phyloP scores from a whole-genome alignment of 805 yeast genomes.

The Kodamaea laetipori region DNA sequence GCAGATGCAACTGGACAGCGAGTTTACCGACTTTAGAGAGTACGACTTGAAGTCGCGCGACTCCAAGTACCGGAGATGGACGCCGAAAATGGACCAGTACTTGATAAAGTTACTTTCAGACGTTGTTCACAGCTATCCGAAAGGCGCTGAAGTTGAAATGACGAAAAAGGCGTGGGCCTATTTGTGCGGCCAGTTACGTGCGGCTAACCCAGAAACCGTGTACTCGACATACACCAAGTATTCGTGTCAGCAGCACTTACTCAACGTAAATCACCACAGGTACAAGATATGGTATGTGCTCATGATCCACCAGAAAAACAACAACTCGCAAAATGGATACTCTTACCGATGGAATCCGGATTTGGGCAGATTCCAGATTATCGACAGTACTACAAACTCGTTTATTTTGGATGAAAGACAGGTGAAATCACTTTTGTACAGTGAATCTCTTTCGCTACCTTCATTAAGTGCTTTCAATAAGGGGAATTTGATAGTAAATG shows the following conservation, averaged over 20 bases:
- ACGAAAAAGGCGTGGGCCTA: slow-evolving; percentile 42
- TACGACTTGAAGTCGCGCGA: slow-evolving; percentile 37
- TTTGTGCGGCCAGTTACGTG: slow-evolving; percentile 35
- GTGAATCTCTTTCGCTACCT: slow-evolving; percentile 34
- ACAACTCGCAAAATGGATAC: slow-evolving; percentile 23
- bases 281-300: slow-evolving; percentile 38
- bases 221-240: slow-evolving; percentile 43
- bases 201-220: slow-evolving; percentile 43
- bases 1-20: slow-evolving; percentile 14
- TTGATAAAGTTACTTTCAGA: slow-evolving; percentile 35
- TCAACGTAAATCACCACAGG: slow-evolving; percentile 38
- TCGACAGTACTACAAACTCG: slow-evolving; percentile 25
- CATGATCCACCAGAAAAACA: slow-evolving; percentile 32
- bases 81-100: slow-evolving; percentile 40
- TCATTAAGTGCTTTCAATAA: slow-evolving; percentile 30
- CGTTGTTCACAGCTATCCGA: slow-evolving; percentile 37
- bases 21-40: slow-evolving; percentile 24
- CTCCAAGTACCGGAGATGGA: slow-evolving; percentile 41
- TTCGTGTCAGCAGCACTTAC: slow-evolving; percentile 40
- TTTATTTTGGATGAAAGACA: slow-evolving; percentile 34
- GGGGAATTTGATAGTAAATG: slow-evolving; percentile 37
- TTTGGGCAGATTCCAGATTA: slow-evolving; percentile 35
- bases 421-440: slow-evolving; percentile 34
- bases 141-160: slow-evolving; percentile 33
- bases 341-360: slow-evolving; percentile 40